Percentiles rank a stretch among this genome's conserved stretches.
Conservation (phyloP, 2,329 filamentous ascomycete species). For the Cordyceps fumosorosea region DNA sequence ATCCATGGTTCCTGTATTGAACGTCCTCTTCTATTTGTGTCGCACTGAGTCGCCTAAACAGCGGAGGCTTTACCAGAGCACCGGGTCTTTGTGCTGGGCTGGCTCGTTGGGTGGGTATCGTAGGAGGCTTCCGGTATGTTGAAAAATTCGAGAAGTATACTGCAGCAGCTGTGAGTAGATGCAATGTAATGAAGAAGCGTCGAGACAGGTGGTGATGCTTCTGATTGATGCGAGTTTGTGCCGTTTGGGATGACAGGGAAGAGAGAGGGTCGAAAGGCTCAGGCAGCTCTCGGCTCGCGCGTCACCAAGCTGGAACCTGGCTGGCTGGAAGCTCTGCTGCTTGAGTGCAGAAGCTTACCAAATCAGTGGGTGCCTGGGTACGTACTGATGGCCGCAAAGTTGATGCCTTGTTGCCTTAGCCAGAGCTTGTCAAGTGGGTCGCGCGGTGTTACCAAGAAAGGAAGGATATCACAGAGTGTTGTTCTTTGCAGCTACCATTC, state of each 20-base stretch:
- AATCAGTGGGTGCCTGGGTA: constrained; percentile 8
- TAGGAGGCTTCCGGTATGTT: neutral
- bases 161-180: neutral
- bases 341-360: constrained; percentile 9
- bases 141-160: neutral
- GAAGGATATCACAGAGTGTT: neutral
- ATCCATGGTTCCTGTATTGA: constrained; percentile 59
- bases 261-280: constrained; percentile 23
- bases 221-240: constrained; percentile 7
- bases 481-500: neutral
- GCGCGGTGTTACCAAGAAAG: neutral
- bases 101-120: neutral
- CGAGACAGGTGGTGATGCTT: neutral
- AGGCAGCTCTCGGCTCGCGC: constrained; percentile 39
- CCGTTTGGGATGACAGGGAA: constrained; percentile 18
- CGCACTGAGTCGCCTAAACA: neutral
- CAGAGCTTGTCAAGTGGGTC: neutral
- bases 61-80: neutral
- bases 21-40: neutral
- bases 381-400: constrained; percentile 10
- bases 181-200: neutral
- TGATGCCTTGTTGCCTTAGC: constrained; percentile 20
- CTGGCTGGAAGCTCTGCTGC: constrained; percentile 3
- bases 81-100: neutral
- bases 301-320: constrained; percentile 26